phyloP scores from a whole-genome alignment of 2,329 filamentous ascomycete species.

The Hawksworthiomyces lignivorus region DNA sequence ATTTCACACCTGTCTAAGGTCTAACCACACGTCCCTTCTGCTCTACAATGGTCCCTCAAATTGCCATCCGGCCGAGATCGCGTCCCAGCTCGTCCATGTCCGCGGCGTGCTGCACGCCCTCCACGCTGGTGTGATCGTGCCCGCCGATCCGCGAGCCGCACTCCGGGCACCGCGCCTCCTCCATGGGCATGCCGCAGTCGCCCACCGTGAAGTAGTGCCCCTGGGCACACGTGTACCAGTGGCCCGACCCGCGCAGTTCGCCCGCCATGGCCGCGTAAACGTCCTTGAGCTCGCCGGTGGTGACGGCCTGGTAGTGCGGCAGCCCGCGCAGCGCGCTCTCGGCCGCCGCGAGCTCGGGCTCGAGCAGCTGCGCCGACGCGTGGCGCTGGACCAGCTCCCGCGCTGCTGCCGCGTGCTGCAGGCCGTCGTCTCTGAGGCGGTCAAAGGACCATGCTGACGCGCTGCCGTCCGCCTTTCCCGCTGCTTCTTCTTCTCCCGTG shows the following conservation, averaged over 20 bases:
- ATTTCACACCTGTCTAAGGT: no score
- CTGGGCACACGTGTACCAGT: slow-evolving; percentile 54
- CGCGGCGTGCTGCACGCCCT: slow-evolving; percentile 42
- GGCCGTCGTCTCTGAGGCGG: not conserved
- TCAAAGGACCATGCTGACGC: not conserved
- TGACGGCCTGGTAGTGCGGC: slow-evolving; percentile 34
- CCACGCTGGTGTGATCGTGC: slow-evolving; percentile 35
- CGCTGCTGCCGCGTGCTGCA: slow-evolving; percentile 16
- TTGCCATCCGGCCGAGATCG: not conserved
- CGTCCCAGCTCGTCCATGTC: slow-evolving; percentile 36
- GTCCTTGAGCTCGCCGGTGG: slow-evolving; percentile 41
- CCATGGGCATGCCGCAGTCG: slow-evolving; percentile 60
- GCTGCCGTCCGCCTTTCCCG: not conserved
- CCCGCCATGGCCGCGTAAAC: slow-evolving; percentile 44
- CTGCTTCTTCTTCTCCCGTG: not conserved
- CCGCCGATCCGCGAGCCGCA: slow-evolving; percentile 54
- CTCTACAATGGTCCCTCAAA: no score
- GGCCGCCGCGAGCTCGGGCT: not conserved
- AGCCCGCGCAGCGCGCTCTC: slow-evolving; percentile 1
- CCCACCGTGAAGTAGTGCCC: slow-evolving; percentile 56
- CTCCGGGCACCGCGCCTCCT: slow-evolving; percentile 53
- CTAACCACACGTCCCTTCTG: no score
- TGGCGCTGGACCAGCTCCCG: slow-evolving; percentile 13
- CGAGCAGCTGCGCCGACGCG: slow-evolving; percentile 20
- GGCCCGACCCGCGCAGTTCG: slow-evolving; percentile 45